A percentile compares a stretch with the other conserved stretches of the same genome.
These are phyloP conservation scores for Creolimax fragrantissima DNA, from an alignment of 78 protist genomes.

Conservation along the genomic window DNA sequence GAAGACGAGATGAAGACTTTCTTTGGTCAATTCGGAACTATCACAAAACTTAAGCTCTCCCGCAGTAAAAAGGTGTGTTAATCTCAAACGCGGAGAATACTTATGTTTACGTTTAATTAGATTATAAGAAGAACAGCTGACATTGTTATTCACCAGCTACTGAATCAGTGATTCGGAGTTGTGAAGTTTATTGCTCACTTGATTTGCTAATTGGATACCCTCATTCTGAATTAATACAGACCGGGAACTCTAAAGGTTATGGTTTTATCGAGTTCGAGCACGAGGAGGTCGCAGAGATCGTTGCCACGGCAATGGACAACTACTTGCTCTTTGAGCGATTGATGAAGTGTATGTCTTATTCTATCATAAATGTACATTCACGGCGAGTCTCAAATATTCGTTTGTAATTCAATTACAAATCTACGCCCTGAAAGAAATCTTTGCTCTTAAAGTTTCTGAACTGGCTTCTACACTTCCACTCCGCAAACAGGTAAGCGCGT, in stretches of 20 bases:
- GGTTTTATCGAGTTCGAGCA: conserved; percentile 66
- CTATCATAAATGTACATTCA: no score
- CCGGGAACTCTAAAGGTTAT: conserved; percentile 32
- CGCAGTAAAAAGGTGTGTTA: conserved; percentile 27
- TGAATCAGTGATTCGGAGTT: no score
- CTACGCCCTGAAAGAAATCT: neutral
- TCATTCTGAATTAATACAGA: no score
- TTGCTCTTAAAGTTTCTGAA: neutral
- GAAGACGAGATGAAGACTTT: conserved; percentile 61
- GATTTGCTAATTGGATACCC: no score
- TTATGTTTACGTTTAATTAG: no score
- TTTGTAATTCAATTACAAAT: neutral
- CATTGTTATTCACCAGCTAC: no score
- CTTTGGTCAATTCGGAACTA: conserved; percentile 77
- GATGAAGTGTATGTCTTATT: neutral
- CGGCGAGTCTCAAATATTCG: no score
- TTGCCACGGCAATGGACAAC: conserved; percentile 61
- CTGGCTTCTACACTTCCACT: neutral
- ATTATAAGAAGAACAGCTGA: no score
- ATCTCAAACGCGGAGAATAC: neutral
- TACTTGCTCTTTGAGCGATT: conserved; percentile 39
- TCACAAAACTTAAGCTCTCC: conserved; percentile 39
- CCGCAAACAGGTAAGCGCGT: neutral
- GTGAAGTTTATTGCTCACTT: no score
- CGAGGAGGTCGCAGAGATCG: conserved; percentile 57